Conservation (phyloP, 75 land plant genomes). For the Isoetes taiwanensis region DNA sequence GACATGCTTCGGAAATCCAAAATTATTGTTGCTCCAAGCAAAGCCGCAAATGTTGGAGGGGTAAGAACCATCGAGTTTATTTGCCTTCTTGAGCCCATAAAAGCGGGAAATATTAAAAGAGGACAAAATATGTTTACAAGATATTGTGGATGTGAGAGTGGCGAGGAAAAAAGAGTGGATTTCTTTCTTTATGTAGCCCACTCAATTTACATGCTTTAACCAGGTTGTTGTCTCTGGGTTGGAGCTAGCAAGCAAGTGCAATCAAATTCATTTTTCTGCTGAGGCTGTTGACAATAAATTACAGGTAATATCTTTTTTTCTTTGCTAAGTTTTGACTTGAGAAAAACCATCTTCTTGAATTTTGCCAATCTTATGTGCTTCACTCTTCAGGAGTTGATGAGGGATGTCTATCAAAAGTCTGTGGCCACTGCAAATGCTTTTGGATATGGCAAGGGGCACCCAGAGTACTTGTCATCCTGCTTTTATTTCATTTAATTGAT, state of each 20-base stretch:
- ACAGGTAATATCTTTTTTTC: constrained; percentile 13
- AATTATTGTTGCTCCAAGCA: constrained; percentile 82
- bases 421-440: constrained; percentile 68
- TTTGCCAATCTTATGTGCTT: no score
- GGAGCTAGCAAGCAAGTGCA: constrained; percentile 15
- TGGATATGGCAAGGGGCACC: constrained; percentile 61
- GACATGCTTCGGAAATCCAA: constrained; percentile 79
- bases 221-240: constrained; percentile 22
- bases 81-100: no score
- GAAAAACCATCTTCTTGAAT: no score
- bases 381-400: constrained; percentile 94
- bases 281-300: constrained; percentile 22
- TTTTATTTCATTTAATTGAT: not conserved
- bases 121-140: no score
- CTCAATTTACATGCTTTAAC: no score
- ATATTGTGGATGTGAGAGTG: no score
- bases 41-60: constrained; percentile 98
- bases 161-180: no score
- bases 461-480: constrained; percentile 57
- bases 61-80: constrained; percentile 30
- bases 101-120: no score
- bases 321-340: no score
- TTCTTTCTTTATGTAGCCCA: no score
- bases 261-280: constrained; percentile 15
- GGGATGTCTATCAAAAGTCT: constrained; percentile 81